Percentiles rank a stretch among this genome's conserved stretches.
These are phyloP conservation scores for Melaleuca alternifolia DNA, from an alignment of 345 rosid species.

Conservation along the genomic window DNA sequence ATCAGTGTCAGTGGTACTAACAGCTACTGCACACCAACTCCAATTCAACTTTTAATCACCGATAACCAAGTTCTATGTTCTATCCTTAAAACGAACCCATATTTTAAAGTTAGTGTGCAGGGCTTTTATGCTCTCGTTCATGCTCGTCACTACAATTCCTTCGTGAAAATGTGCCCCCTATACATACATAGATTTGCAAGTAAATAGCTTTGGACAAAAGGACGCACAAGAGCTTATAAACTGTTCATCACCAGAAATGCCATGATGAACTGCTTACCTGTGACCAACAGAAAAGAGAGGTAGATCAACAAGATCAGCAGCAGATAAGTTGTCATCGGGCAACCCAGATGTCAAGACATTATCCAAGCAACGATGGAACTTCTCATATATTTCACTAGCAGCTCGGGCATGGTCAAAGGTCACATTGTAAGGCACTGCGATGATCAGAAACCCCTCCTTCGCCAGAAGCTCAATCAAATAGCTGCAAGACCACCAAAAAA, in stretches of 20 bases:
- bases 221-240: background rate
- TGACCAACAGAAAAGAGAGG: constrained; percentile 86
- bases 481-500: constrained; percentile 16
- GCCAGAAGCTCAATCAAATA: constrained; percentile 73
- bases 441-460: constrained; percentile 72
- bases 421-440: constrained; percentile 81
- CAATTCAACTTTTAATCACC: background rate
- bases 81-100: background rate
- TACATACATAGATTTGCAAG: background rate
- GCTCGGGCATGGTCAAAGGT: constrained; percentile 86
- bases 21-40: background rate
- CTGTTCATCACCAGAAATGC: background rate
- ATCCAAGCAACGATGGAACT: constrained; percentile 68
- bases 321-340: constrained; percentile 38
- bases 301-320: constrained; percentile 48
- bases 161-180: background rate
- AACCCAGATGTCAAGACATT: constrained; percentile 43
- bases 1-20: background rate
- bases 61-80: background rate
- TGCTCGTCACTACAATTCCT: background rate
- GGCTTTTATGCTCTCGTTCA: background rate
- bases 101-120: background rate
- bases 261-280: constrained; percentile 24
- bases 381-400: constrained; percentile 58
- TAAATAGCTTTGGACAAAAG: background rate